phyloP scores from a whole-genome alignment of 192 early-diverging fungal species.

The Coemansia erecta region DNA sequence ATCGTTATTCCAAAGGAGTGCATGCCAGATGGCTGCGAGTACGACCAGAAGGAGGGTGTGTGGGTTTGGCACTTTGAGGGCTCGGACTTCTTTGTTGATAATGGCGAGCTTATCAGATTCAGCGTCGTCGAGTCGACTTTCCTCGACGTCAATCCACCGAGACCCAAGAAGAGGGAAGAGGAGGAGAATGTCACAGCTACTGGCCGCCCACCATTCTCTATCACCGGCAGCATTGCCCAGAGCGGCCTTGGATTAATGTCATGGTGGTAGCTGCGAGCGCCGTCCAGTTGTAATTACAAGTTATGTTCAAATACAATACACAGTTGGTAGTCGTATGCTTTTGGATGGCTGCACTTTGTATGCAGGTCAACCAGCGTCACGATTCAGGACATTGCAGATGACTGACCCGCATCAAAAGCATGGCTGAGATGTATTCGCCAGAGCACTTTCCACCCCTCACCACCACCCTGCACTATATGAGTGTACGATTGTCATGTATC shows the following conservation, averaged over 20 bases:
- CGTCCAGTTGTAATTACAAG: not conserved
- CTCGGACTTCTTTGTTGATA: slow-evolving; percentile 77
- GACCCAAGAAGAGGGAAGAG: slow-evolving; percentile 35
- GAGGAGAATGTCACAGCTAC: slow-evolving; percentile 17
- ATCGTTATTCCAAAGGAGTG: slow-evolving; percentile 70
- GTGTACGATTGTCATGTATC: too few species aligned
- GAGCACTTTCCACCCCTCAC: too few species aligned
- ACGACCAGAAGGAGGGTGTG: slow-evolving; percentile 65
- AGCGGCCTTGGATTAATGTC: slow-evolving; percentile 68
- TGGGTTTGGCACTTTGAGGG: slow-evolving; percentile 88
- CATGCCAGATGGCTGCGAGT: slow-evolving; percentile 64
- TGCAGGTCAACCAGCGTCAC: too few species aligned
- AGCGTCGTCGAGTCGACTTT: slow-evolving; percentile 72
- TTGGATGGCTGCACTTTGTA: not conserved
- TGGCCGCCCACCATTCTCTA: slow-evolving; percentile 32
- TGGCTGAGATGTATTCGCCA: too few species aligned
- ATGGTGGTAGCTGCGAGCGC: slow-evolving; percentile 58
- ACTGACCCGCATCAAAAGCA: too few species aligned
- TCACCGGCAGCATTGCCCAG: slow-evolving; percentile 61
- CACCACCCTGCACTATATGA: too few species aligned
- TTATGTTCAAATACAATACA: not conserved
- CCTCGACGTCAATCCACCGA: slow-evolving; percentile 64
- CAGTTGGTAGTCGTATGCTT: not conserved
- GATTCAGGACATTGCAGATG: too few species aligned
- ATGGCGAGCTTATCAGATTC: slow-evolving; percentile 75